phyloP scores from a whole-genome alignment of 805 yeast genomes.

The Sugiyamaella boreocaroliniensis region DNA sequence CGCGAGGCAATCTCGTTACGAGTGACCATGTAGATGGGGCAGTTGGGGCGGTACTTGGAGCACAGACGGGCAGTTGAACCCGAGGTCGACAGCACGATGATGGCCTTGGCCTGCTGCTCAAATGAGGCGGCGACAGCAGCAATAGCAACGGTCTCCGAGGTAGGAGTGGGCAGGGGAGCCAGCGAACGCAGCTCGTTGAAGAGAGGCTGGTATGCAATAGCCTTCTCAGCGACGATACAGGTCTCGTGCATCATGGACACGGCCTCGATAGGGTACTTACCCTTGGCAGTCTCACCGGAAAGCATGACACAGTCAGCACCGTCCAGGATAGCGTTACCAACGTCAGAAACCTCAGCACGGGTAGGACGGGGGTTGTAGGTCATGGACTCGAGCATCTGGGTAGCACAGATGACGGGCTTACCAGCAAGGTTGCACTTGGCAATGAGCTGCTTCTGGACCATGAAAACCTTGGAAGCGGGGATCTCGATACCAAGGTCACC shows the following conservation, averaged over 20 bases:
- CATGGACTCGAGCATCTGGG: constrained; percentile 99
- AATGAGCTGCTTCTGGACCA: constrained; percentile 96
- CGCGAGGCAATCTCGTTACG: constrained; percentile 92
- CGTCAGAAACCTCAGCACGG: constrained; percentile 99
- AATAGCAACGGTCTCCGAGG: constrained; percentile 94
- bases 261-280: constrained; percentile 96
- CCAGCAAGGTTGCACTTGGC: constrained; percentile 99
- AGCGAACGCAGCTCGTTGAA: constrained; percentile 84
- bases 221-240: constrained; percentile 91
- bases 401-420: constrained; percentile 99
- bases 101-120: constrained; percentile 95
- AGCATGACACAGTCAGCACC: constrained; percentile 99
- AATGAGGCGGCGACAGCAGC: constrained; percentile 95
- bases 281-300: constrained; percentile 99
- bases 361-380: constrained; percentile 99
- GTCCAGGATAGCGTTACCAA: constrained; percentile 97
- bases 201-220: constrained; percentile 75
- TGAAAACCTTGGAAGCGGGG: constrained; percentile 97
- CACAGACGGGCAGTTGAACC: constrained; percentile 94
- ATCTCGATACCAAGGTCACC: constrained; percentile 99
- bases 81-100: constrained; percentile 89
- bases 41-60: constrained; percentile 95
- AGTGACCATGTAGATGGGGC: constrained; percentile 97
- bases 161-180: constrained; percentile 81
- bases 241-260: constrained; percentile 99